phyloP scores from a whole-genome alignment of 441 rosid genomes.

The Populus hybrid region DNA sequence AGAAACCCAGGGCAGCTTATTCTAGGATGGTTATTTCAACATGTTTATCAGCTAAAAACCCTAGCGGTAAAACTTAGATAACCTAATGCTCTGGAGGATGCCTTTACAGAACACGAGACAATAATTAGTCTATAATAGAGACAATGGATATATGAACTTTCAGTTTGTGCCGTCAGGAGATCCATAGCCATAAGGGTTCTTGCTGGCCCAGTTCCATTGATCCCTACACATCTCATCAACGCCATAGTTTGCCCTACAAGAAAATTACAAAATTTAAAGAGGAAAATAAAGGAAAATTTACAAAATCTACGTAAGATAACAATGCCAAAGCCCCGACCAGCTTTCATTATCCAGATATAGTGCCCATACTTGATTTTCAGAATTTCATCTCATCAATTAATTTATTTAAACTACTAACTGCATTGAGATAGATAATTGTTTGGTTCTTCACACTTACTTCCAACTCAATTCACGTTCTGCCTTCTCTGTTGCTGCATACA shows the following conservation, averaged over 20 bases:
- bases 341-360: neutral
- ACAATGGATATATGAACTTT: neutral
- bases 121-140: neutral
- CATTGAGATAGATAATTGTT: neutral
- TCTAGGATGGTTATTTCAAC: neutral
- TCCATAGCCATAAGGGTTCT: conserved; percentile 85
- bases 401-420: neutral
- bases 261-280: neutral
- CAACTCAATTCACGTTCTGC: conserved; percentile 78
- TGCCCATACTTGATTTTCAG: neutral
- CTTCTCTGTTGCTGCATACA: conserved; percentile 80
- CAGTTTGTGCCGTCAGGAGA: conserved; percentile 29
- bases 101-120: neutral
- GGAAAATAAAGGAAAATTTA: neutral
- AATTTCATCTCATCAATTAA: neutral
- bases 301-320: neutral
- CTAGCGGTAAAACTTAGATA: neutral
- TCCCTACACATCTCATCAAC: conserved; percentile 89
- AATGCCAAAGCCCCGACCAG: neutral
- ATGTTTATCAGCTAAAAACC: neutral
- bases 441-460: conserved; percentile 58
- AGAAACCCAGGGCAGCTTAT: neutral
- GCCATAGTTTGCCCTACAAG: conserved; percentile 70
- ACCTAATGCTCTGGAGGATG: neutral
- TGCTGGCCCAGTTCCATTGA: conserved; percentile 96